phyloP scores from a whole-genome alignment of 169 alveolate genomes.

The Amoebophrya sp. region DNA sequence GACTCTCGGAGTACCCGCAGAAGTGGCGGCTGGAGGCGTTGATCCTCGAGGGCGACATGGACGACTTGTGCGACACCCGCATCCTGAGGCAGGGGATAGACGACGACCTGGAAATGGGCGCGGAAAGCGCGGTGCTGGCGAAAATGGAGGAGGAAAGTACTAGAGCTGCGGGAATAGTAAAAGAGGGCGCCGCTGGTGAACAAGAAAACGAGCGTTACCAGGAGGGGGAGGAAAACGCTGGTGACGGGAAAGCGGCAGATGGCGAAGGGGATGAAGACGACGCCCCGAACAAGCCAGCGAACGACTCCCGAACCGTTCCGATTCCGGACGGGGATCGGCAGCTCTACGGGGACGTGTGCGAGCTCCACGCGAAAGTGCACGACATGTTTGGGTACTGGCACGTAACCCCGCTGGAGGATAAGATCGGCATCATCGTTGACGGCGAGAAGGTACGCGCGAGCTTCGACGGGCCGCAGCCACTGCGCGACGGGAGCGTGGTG shows the following conservation, averaged over 20 bases:
- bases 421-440: background rate
- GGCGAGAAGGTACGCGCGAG: background rate
- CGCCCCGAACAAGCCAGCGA: no score
- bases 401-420: background rate
- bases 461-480: background rate
- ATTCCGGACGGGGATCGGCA: background rate
- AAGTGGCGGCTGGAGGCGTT: background rate
- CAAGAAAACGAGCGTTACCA: no score
- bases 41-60: background rate
- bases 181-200: no score
- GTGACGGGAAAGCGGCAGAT: background rate
- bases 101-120: background rate
- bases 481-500: background rate
- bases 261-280: no score
- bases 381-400: conserved; percentile 1
- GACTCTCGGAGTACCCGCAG: background rate
- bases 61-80: background rate
- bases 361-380: background rate
- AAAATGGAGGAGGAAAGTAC: background rate
- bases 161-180: no score
- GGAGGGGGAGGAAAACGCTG: background rate
- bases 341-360: background rate
- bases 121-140: background rate
- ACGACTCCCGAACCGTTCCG: no score
- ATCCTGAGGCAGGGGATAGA: background rate